Evolutionary conservation across 2,329 filamentous ascomycete genomes (phyloP), one percentile per base, ranked within the genome.

Genomic region (Monosporascus sp.): DNA sequence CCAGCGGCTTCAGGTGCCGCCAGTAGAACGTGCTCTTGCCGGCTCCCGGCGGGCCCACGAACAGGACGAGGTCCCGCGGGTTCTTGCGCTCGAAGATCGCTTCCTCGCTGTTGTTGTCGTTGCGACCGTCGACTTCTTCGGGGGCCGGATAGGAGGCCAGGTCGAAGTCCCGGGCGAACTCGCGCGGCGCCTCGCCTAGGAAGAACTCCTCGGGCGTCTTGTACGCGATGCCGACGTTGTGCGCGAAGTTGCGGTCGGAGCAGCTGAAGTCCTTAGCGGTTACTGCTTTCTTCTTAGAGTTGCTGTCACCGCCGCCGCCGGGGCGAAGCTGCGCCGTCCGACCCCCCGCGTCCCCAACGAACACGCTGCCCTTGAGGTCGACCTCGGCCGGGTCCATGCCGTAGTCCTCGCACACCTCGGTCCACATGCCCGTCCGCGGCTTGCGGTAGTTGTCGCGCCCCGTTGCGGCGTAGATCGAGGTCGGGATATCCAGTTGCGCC

Each of bases 11-110:
- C 37, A 97, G 74, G 58, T 88, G 75, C 56, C 80, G 84, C 83
- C 87, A 90, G 72, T 87, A 97, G 64, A 94, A 96, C 0, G 90
- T 93, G 39, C 90, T 96, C 71, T 99, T 97, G 18, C 94, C 94
- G 3, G 90, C 84, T 1, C 89, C 92, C 0, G 94, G 94, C 47
- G 89, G 90, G 1, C 94, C 94, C 64, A 89, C 93, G 67, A 96
- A 90, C 7, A 97, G 70, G 24, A 97, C 82, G 15, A 97, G 75
- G 52, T 97, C 92, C 58, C 84, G 70, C 6, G 80, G 68, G 62
- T 87, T 83, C 49, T 76, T 80, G 71, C 85, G 90, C 47, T 79
- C 75, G 58, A 80, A 79, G 1, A 84, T 9, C 0, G 82, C 41
- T 8, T 61, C 65, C 1, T 58, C 48, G 18, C 55, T 47, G 59